Evolutionary conservation across 2,329 filamentous ascomycete species (phyloP).

Genomic region (Mycosphaerelloides madeirae): DNA sequence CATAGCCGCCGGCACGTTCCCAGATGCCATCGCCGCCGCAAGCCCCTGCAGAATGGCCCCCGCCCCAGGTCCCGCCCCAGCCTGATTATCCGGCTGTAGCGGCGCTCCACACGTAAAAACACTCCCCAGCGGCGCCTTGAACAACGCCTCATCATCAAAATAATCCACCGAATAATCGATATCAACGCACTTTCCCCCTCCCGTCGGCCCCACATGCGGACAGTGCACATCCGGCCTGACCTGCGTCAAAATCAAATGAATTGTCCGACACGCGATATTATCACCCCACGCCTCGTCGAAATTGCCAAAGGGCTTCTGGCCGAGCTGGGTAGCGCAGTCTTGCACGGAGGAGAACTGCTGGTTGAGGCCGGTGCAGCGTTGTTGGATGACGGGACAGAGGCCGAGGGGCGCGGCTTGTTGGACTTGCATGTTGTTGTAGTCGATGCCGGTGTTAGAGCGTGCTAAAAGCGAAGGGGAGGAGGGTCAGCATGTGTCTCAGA

Average conservation of each 20-base stretch:
- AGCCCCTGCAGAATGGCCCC: constrained; percentile 2
- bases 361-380: constrained; percentile 35
- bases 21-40: constrained; percentile 1
- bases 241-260: constrained; percentile 38
- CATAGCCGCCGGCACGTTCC: not conserved
- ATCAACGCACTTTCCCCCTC: constrained; percentile 29
- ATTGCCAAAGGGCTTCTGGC: constrained; percentile 35
- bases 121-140: constrained; percentile 14
- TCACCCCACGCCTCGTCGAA: constrained; percentile 44
- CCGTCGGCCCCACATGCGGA: constrained; percentile 29
- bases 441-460: constrained; percentile 14
- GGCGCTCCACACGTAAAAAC: constrained; percentile 15
- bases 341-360: constrained; percentile 32
- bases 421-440: constrained; percentile 26
- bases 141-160: constrained; percentile 24
- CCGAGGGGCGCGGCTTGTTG: constrained; percentile 29
- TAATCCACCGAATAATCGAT: constrained; percentile 25
- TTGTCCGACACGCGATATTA: constrained; percentile 40
- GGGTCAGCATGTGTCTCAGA: too few species aligned
- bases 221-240: constrained; percentile 29
- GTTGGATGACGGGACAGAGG: constrained; percentile 35
- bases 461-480: too few species aligned
- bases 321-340: constrained; percentile 33
- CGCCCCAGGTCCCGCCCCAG: constrained; percentile 6
- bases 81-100: constrained; percentile 10